Base-by-base conservation (phyloP, 2,329 filamentous ascomycete genomes). In the Fusarium sp. region DNA sequence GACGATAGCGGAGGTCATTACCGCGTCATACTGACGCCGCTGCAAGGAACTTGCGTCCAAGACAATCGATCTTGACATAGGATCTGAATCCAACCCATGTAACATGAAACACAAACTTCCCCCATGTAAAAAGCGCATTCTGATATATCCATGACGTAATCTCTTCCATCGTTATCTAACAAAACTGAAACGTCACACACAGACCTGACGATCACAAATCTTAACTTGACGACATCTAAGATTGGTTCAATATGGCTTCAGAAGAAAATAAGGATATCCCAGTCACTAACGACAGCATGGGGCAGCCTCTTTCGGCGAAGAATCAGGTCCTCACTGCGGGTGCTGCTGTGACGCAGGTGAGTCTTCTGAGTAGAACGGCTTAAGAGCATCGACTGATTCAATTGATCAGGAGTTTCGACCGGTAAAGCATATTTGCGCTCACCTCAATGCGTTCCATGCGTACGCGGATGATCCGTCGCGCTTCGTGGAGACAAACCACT, bases 381-480 rank as follows among this genome's bases (percentile, higher is more conserved):
- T 3, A 1, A 32, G 32, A 17, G 10, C 11, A 28, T 40, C 19
- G 11, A 5, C 24, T 57, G 14, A 51, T 11, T 15, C 2, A 24
- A 14, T 6, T 28, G 19, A 15, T 6, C 38, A 89, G 85, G 84
- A 87, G 67, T 93, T 96, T 76, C 81, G 84, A 1, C 92, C 93
- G 0, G 78, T 93, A 8, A 90, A 92, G 72, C 86, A 88, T 52
- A 85, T 96, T 47, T 96, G 93, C 77, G 92, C 91, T 1, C 92
- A 95, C 74, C 83, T 97, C 2, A 94, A 96, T 72, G 93, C 92
- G n/a, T 94, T 94, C 74, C 93, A 96, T 74, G 88, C 89, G 46
- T 96, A 96, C 74, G 89, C 89, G n/a, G 84, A 88, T 24, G 91
- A 95, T 44, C 88, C 89, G 0, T 84, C 81, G 3, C 88, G 91